Evolutionary conservation across 805 yeast species (phyloP).

Genomic region (Candida patagonica): DNA sequence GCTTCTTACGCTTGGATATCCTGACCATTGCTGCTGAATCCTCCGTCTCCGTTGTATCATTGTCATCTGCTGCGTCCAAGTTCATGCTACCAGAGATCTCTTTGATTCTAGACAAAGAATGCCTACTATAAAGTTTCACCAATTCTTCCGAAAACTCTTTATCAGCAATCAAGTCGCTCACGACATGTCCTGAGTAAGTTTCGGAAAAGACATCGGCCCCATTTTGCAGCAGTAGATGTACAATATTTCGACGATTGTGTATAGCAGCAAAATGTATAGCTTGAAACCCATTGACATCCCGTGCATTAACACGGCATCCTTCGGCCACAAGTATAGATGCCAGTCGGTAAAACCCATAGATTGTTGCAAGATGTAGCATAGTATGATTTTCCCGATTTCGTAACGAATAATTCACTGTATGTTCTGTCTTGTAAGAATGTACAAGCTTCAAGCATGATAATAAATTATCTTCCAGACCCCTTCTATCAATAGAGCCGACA

Average conservation of each 20-base stretch:
- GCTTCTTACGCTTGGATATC: background rate
- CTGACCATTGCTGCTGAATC: background rate
- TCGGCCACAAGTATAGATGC: constrained; percentile 53
- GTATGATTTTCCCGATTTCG: constrained; percentile 81
- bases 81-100: background rate
- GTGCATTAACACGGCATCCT: constrained; percentile 49
- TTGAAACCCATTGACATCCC: constrained; percentile 73
- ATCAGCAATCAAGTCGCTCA: constrained; percentile 18
- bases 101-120: background rate
- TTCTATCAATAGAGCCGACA: constrained; percentile 7
- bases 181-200: constrained; percentile 38
- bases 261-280: constrained; percentile 84
- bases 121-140: constrained; percentile 4
- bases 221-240: constrained; percentile 51
- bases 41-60: background rate
- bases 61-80: background rate
- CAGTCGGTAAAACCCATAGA: constrained; percentile 60
- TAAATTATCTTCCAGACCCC: constrained; percentile 19
- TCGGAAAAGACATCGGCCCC: constrained; percentile 49
- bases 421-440: constrained; percentile 19
- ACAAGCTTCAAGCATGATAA: constrained; percentile 21
- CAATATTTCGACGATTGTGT: constrained; percentile 60
- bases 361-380: constrained; percentile 73
- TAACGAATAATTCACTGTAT: constrained; percentile 63
- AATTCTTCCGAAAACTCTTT: constrained; percentile 9